phyloP scores from a whole-genome alignment of 208 protist genomes.

The Leishmania martiniquensis region DNA sequence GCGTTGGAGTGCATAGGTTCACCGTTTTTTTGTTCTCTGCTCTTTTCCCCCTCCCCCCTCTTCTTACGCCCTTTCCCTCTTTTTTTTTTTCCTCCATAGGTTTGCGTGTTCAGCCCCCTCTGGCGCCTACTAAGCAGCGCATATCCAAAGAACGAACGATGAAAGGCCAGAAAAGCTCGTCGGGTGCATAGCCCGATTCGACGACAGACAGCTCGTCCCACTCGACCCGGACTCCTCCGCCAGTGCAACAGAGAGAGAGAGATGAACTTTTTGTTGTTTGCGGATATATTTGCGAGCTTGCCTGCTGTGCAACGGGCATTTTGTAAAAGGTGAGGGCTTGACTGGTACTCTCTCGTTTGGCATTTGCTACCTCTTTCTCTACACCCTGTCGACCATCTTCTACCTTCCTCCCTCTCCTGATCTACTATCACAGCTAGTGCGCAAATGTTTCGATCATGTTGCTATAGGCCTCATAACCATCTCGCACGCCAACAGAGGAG shows the following conservation, averaged over 20 bases:
- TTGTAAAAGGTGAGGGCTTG: background rate
- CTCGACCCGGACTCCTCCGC: background rate
- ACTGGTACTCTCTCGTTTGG: background rate
- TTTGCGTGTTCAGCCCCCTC: background rate
- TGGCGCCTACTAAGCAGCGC: background rate
- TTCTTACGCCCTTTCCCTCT: slow-evolving; percentile 17
- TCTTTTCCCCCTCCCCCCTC: background rate
- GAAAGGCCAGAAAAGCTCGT: background rate
- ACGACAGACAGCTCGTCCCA: background rate
- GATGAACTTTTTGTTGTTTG: too few species aligned
- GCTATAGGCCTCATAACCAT: background rate
- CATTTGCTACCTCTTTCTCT: background rate
- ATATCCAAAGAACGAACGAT: background rate
- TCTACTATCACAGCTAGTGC: background rate
- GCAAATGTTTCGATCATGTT: background rate
- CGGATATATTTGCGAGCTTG: too few species aligned
- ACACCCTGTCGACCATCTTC: background rate
- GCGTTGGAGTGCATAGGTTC: background rate
- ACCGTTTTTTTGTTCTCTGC: slow-evolving; percentile 16
- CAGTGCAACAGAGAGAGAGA: too few species aligned
- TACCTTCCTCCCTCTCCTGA: background rate
- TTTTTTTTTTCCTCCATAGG: slow-evolving; percentile 5
- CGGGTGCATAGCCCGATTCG: background rate
- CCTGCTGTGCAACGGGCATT: background rate
- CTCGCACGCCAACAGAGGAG: background rate